Evolutionary conservation across 441 rosid genomes (phyloP).

Genomic region (Raphanus hybrid): DNA sequence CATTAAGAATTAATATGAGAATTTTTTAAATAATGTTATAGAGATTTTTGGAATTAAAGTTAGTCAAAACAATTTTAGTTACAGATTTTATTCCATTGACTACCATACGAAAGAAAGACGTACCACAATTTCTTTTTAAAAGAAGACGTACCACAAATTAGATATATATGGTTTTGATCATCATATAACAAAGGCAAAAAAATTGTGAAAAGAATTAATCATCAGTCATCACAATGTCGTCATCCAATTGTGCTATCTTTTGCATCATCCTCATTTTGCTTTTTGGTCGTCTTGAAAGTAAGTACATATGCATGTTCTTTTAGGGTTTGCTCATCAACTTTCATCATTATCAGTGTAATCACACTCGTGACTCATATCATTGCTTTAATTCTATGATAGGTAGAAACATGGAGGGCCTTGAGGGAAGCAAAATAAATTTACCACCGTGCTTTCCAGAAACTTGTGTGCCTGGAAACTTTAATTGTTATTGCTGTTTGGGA

Average conservation of each 20-base stretch:
- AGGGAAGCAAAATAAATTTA: constrained; percentile 5
- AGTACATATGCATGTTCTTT: not conserved
- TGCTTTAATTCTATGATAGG: not conserved
- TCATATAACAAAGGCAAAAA: not conserved
- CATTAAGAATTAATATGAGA: too few species aligned
- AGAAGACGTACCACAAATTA: not conserved
- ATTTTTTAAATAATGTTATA: too few species aligned
- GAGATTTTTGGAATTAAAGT: not conserved
- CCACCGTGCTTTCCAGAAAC: constrained; percentile 4
- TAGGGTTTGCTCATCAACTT: not conserved
- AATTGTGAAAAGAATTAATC: not conserved
- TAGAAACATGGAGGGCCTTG: constrained; percentile 1
- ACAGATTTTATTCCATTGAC: not conserved
- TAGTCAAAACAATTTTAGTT: not conserved
- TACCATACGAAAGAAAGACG: not conserved
- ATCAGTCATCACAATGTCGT: constrained; percentile 3
- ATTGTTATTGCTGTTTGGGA: not conserved
- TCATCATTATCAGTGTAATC: not conserved
- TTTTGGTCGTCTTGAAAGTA: constrained; percentile 8
- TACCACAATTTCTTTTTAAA: not conserved
- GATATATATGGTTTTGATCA: not conserved
- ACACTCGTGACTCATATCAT: not conserved
- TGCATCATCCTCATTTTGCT: constrained; percentile 2
- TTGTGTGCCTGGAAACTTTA: not conserved
- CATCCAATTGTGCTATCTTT: constrained; percentile 2